These are phyloP conservation scores for Leccinum incarnatum DNA, from an alignment of 768 basidiomycete genomes.

Conservation along the genomic window DNA sequence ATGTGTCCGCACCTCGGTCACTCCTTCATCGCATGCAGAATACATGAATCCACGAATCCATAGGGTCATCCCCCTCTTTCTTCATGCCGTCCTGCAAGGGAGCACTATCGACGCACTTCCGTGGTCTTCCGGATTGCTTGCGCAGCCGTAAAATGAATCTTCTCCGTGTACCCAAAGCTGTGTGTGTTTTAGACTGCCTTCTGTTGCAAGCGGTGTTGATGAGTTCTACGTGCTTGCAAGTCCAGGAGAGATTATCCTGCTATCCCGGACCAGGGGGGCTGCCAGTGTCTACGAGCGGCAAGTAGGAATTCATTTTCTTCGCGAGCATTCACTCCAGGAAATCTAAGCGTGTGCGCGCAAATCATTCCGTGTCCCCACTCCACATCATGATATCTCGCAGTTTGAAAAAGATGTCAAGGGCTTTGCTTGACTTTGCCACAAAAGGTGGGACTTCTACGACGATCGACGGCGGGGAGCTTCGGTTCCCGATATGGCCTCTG, in stretches of 20 bases:
- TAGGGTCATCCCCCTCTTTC: conserved; percentile 11
- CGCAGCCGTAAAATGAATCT: conserved; percentile 28
- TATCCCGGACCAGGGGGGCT: not conserved
- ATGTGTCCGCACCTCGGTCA: conserved; percentile 11
- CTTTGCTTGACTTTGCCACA: conserved; percentile 14
- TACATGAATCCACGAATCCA: not conserved
- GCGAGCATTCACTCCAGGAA: not conserved
- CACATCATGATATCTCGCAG: conserved; percentile 7
- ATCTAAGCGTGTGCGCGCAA: not conserved
- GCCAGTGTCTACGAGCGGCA: not conserved
- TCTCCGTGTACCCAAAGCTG: conserved; percentile 12
- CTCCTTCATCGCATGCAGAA: conserved; percentile 9
- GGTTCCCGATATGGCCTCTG: conserved; percentile 24
- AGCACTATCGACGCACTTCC: conserved; percentile 3
- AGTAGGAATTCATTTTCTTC: not conserved
- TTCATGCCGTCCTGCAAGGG: conserved; percentile 5
- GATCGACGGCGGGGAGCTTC: conserved; percentile 27
- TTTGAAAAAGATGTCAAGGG: conserved; percentile 22
- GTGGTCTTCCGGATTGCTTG: conserved; percentile 12
- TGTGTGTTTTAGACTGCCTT: conserved; percentile 13
- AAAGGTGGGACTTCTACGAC: conserved; percentile 19
- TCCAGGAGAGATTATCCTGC: not conserved
- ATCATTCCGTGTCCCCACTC: conserved; percentile 2
- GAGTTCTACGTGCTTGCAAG: not conserved
- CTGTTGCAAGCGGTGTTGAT: not conserved